Base-by-base conservation (phyloP, 345 rosid genomes). In the Camelina hispida region DNA sequence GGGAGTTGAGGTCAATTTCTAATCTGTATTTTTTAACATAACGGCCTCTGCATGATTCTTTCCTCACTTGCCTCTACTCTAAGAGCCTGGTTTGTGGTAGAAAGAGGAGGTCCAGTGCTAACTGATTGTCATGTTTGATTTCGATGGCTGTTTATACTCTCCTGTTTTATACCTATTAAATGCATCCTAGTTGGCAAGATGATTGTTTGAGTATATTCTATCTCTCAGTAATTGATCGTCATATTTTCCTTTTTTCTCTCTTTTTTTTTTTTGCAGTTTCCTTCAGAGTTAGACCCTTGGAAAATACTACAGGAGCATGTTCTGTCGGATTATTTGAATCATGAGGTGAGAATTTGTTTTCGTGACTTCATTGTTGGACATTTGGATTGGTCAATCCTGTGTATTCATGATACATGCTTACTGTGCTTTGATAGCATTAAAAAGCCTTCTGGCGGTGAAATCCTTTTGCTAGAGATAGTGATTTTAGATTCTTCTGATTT, bases 241-340 rank as follows among this genome's bases (percentile, higher is more conserved):
- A 28, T 46, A 54, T 70, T 40, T 66, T 11, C 48, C 38, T 53
- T 69, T 25, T 56, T 78, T 34, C 1, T 34, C 2, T 32, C 5
- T 53, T 69, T 25, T 56, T 78, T 50, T 8, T 70, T 58, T 59
- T 80, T 78, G 81, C 85, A 94, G 98, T 85, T 88, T 78, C 95
- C 96, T 28, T 87, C 80, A 25, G 98, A 94, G 83, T 79, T 91
- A 74, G 96, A 91, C 61, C 88, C 91, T 16, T 90, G 97, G 98
- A 85, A 86, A 80, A 67, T 83, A 50, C 87, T 94, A 56, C 90
- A 86, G 73, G 84, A 88, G 79, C 96, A 91, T 72, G 81, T 94
- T 69, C 82, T 89, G 67, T 81, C 93, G 16, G 98, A 94, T 83
- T 91, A 91, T 80, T 73, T 88, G 71, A 87, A 80, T 73, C 87